Conservation (phyloP, 2,329 filamentous ascomycete species). For the Penicillium occitanis region DNA sequence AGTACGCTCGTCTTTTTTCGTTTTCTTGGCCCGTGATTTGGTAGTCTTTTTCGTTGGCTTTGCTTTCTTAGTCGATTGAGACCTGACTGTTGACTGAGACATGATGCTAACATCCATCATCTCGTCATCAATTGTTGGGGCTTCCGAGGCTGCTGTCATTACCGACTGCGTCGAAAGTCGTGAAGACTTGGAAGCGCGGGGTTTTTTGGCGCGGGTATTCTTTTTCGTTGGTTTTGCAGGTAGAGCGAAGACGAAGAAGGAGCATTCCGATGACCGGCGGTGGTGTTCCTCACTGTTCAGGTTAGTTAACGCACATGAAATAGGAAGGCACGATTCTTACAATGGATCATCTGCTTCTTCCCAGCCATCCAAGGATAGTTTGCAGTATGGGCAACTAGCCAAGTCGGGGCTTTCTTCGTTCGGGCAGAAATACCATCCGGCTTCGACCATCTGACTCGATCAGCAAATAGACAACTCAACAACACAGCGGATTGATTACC, state of each 20-base stretch:
- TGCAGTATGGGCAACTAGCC: conserved; percentile 88
- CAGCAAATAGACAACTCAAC: not conserved
- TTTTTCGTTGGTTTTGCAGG: conserved; percentile 60
- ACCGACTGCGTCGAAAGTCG: conserved; percentile 58
- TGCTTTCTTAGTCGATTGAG: conserved; percentile 51
- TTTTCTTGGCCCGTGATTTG: conserved; percentile 38
- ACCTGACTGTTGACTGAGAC: conserved; percentile 49
- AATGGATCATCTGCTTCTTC: conserved; percentile 87
- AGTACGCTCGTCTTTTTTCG: conserved; percentile 42
- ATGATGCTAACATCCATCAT: conserved; percentile 59
- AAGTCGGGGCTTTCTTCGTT: conserved; percentile 81
- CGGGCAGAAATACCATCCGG: conserved; percentile 92
- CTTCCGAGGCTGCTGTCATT: conserved; percentile 46
- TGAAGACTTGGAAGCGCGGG: conserved; percentile 66
- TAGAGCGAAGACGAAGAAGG: conserved; percentile 72
- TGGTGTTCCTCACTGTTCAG: conserved; percentile 74
- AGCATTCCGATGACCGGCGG: conserved; percentile 72
- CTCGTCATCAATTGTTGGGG: conserved; percentile 49
- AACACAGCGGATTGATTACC: conserved; percentile 48
- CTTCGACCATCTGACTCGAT: conserved; percentile 69
- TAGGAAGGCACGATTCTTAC: conserved; percentile 51
- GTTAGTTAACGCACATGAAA: conserved; percentile 22
- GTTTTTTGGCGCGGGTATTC: conserved; percentile 56
- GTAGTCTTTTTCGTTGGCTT: conserved; percentile 53
- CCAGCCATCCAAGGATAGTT: conserved; percentile 88